Evolutionary conservation across 2,329 filamentous ascomycete species (phyloP), one percentile per base, ranked within the genome.

Genomic region (Ophiocordyceps polyrhachis-furcata): DNA sequence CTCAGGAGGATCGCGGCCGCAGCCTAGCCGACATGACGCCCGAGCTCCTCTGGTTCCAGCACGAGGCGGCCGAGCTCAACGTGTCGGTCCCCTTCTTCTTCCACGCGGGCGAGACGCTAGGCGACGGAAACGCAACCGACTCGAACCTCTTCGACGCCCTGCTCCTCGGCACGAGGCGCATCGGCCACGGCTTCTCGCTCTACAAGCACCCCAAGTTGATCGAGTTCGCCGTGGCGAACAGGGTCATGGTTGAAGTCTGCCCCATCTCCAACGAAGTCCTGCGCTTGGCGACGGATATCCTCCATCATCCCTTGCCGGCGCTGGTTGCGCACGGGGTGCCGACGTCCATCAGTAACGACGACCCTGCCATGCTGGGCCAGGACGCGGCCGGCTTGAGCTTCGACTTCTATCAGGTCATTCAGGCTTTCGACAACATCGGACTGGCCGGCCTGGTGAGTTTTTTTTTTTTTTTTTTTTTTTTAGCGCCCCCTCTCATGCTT

Each of bases 301-400:
- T 43, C 6, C 41, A 43, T 17, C 41, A 43, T 20, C 41, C 41
- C 9, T 17, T 43, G 25, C 41, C 41, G 41, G 41, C 41, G 6
- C 29, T 43, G 28, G 41, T 43, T 43, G 41, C 41, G n/a, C 41
- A 43, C n/a, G 41, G 41, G n/a, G 41, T 43, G 28, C 41, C 41
- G 9, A 43, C 41, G 14, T 29, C 41, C n/a, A 31, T 43, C 12
- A 43, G 28, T 28, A 43, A 43, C 28, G 41, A 43, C 15, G 41
- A 43, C 17, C 41, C 28, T 5, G 41, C 41, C 1, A 32, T 43
- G 25, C 17, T 43, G n/a, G 41, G 41, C n/a, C 41, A 43, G 41
- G 41, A 43, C 29, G 25, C 41, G 9, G 41, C 41, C 9, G 41
- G 41, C 17, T 11, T 43, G 9, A 43, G 41, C 17, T 43, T 20